Percentiles rank a stretch among this genome's conserved stretches.
Evolutionary conservation across 2,329 filamentous ascomycete species (phyloP).

Genomic region (Chaetomium olivaceum): DNA sequence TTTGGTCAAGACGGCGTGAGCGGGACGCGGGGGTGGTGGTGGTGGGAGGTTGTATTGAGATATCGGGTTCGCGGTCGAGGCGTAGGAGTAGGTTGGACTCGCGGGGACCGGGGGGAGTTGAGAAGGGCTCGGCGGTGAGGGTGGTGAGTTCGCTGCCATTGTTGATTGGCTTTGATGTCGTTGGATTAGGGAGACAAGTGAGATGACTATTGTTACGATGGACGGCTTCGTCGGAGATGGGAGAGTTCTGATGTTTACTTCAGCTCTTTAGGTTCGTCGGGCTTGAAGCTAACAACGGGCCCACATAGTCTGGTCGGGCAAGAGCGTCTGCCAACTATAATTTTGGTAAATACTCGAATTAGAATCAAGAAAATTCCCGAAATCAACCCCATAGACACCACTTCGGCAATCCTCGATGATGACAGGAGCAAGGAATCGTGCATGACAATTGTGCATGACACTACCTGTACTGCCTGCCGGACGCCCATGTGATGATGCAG

Average conservation of each 20-base stretch:
- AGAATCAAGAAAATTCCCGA: background rate
- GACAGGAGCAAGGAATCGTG: background rate
- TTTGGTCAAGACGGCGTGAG: conserved; percentile 62
- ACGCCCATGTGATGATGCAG: conserved; percentile 19
- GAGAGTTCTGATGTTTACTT: conserved; percentile 21
- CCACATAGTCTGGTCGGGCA: background rate
- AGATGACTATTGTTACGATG: background rate
- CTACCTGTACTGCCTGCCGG: background rate
- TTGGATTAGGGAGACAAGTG: background rate
- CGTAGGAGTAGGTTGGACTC: conserved; percentile 65
- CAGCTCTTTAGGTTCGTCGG: background rate
- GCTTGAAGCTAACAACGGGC: background rate
- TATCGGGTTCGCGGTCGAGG: conserved; percentile 61
- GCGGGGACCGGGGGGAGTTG: conserved; percentile 60
- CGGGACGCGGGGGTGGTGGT: conserved; percentile 62
- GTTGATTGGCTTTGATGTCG: background rate
- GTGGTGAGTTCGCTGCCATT: conserved; percentile 36
- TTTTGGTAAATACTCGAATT: background rate
- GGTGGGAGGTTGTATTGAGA: conserved; percentile 60
- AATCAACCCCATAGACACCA: background rate
- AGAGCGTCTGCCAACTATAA: background rate
- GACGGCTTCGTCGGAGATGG: background rate
- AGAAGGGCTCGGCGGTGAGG: conserved; percentile 53
- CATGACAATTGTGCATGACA: background rate
- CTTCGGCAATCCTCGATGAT: background rate